These are phyloP conservation scores for Poa pratensis DNA, from an alignment of 176 grass and related monocot species.

Conservation along the genomic window DNA sequence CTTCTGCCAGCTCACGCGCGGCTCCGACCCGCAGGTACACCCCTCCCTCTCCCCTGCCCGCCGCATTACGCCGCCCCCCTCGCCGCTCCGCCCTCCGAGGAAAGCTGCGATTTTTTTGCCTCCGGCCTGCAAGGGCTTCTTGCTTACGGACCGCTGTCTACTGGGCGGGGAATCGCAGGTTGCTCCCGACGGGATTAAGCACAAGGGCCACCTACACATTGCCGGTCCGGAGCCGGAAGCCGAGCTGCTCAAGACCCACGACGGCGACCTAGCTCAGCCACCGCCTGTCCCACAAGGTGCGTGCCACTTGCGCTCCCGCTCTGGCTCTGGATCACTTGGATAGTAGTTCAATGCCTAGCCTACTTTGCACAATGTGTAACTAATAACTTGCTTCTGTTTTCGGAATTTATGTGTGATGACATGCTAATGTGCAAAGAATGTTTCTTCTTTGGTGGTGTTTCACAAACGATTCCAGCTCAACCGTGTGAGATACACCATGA, in stretches of 20 bases:
- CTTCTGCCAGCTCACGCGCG: conserved; percentile 48
- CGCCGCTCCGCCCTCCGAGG: background rate
- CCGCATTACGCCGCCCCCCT: conserved; percentile 32
- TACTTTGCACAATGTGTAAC: too few species aligned
- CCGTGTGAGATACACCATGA: conserved; percentile 17
- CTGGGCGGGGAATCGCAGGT: conserved; percentile 37
- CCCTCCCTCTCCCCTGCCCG: background rate
- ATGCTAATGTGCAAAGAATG: background rate
- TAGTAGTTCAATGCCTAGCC: too few species aligned
- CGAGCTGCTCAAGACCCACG: conserved; percentile 19
- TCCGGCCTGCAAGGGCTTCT: background rate
- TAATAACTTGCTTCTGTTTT: too few species aligned
- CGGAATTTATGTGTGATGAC: too few species aligned
- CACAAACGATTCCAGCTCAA: conserved; percentile 34
- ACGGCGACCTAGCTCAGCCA: background rate
- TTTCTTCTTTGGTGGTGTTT: background rate
- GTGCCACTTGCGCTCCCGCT: background rate
- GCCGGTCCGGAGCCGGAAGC: conserved; percentile 8
- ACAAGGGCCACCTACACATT: conserved; percentile 33
- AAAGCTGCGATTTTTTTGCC: background rate
- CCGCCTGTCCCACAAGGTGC: conserved; percentile 42
- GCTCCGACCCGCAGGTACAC: conserved; percentile 40
- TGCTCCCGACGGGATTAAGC: conserved; percentile 38
- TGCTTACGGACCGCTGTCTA: background rate
- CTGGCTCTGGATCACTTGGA: too few species aligned